phyloP scores from a whole-genome alignment of 768 basidiomycete genomes.

The Pisolithus albus region DNA sequence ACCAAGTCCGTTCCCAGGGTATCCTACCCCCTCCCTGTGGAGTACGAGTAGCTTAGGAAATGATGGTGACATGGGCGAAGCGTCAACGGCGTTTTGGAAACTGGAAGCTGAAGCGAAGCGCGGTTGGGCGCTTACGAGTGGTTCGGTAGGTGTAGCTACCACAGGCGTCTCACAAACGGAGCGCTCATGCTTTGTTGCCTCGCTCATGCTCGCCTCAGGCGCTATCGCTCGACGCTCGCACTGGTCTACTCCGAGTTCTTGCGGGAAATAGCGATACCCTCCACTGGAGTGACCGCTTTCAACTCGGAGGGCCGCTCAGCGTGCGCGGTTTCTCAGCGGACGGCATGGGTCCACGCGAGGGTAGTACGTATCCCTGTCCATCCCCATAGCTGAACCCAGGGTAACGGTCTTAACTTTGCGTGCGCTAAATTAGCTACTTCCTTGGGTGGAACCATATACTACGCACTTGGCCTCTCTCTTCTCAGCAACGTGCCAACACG shows the following conservation, averaged over 20 bases:
- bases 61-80: constrained; percentile 8
- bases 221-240: constrained; percentile 63
- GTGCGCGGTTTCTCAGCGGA: constrained; percentile 73
- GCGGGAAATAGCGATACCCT: constrained; percentile 31
- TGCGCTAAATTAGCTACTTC: constrained; percentile 56
- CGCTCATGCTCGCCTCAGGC: constrained; percentile 37
- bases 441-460: constrained; percentile 76
- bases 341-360: constrained; percentile 72
- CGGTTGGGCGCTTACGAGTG: constrained; percentile 17
- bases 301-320: constrained; percentile 86
- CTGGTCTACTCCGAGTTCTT: constrained; percentile 67
- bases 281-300: constrained; percentile 80
- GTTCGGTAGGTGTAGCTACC: constrained; percentile 14
- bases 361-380: constrained; percentile 37
- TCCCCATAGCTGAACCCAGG: not conserved
- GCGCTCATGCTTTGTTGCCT: not conserved
- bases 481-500: constrained; percentile 67
- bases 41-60: not conserved
- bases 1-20: not conserved
- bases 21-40: not conserved
- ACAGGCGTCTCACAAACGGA: not conserved
- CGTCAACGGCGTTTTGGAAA: constrained; percentile 23
- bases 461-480: constrained; percentile 69
- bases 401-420: not conserved
- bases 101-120: constrained; percentile 15